A percentile compares a stretch with the other conserved stretches of the same genome.
These are phyloP conservation scores for Linum trigynum DNA, from an alignment of 345 rosid species.

Conservation along the genomic window DNA sequence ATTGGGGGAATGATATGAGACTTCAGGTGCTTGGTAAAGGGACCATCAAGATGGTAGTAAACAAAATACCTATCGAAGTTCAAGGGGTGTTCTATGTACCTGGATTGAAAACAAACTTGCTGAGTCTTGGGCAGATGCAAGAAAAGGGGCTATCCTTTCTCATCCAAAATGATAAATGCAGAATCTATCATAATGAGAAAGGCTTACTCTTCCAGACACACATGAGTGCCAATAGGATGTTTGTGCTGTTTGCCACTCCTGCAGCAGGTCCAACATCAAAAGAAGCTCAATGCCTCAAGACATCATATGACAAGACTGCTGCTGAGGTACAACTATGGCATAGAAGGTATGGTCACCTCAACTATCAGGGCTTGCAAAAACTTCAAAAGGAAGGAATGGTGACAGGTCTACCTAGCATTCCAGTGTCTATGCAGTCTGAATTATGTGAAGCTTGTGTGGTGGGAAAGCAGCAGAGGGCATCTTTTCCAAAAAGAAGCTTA, in stretches of 20 bases:
- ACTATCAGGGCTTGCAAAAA: neutral
- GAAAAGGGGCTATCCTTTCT: neutral
- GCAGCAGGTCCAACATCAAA: neutral
- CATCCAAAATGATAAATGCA: neutral
- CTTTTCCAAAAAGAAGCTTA: neutral
- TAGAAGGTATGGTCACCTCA: neutral
- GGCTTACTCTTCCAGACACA: neutral
- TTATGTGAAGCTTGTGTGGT: neutral
- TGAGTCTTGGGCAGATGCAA: slow-evolving; percentile 1
- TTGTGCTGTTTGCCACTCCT: neutral
- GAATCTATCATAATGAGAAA: neutral
- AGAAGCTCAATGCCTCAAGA: neutral
- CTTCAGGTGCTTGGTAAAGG: neutral
- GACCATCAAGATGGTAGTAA: neutral
- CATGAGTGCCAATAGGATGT: neutral
- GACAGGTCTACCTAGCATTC: neutral
- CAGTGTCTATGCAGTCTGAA: too few relatives aligned
- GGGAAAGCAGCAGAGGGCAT: neutral
- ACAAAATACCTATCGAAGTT: neutral
- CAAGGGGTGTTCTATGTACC: neutral
- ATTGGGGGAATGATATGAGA: neutral
- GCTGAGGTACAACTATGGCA: neutral
- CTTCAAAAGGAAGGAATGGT: neutral
- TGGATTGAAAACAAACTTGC: neutral
- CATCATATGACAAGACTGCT: neutral